Base-by-base conservation (phyloP, 2,329 filamentous ascomycete genomes). In the Esteya vermicola region DNA sequence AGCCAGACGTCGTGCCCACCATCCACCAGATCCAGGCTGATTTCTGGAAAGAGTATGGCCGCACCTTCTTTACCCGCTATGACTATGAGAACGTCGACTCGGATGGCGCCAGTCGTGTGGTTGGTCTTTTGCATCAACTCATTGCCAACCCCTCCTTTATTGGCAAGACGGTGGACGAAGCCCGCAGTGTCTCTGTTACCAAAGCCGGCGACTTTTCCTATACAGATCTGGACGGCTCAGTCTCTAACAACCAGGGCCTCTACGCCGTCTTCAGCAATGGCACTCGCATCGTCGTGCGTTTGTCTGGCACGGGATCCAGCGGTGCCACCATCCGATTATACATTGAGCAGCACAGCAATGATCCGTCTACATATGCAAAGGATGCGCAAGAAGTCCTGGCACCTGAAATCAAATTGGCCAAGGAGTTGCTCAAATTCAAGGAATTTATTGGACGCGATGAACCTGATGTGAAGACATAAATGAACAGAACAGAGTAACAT, bases 51-150 rank as follows among this genome's bases (percentile, higher is more conserved):
- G 84, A 77, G 42, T 98, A 98, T 60, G 91, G 91, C 54, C 86
- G 91, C 44, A 95, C 88, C 25, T 98, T 96, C 72, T 98, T 98
- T 74, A 98, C 91, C 33, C 85, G 91, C 48, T 96, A 96, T 64
- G 91, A 98, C 64, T 98, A 94, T 64, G 91, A 98, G 65, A 76
- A 93, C 51, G 86, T 93, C 49, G 86, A 94, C 65, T 81, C 79
- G 35, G 85, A 89, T 9, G 88, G 84, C 31, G 91, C 91, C 47
- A 83, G 82, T 66, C 89, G 93, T 67, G 79, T 98, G 43, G 81
- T 94, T 34, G 79, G 75, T 42, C 78, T 85, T 54, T 71, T 98
- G 54, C 72, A 78, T 53, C 78, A 80, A 48, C 72, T 93, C 49
- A 84, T 95, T 52, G 77, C 76, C 30, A 73, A 85, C 51, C 58